phyloP scores from a whole-genome alignment of 768 basidiomycete species.

The Tylopilus sp. region DNA sequence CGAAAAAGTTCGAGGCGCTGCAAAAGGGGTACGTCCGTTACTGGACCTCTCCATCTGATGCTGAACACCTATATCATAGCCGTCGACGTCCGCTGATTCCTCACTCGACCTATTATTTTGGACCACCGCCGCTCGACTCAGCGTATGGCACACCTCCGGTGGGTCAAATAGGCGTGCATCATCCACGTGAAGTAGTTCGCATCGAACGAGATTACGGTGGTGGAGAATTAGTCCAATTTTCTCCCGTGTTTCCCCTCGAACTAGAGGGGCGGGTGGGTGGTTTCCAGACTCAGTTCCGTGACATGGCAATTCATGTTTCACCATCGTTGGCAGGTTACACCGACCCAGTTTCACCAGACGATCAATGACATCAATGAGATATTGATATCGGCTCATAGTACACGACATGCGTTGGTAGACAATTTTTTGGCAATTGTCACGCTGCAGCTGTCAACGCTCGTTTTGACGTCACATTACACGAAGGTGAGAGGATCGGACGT shows the following conservation, averaged over 20 bases:
- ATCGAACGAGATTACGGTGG: slow-evolving; percentile 90
- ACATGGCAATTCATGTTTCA: neutral
- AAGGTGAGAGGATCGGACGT: slow-evolving; percentile 46
- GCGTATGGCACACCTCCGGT: slow-evolving; percentile 79
- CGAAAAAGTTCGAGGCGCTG: slow-evolving; percentile 42
- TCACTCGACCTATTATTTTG: slow-evolving; percentile 81
- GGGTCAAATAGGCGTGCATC: slow-evolving; percentile 84
- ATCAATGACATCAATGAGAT: slow-evolving; percentile 89
- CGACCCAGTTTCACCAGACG: slow-evolving; percentile 85
- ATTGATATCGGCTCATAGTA: slow-evolving; percentile 82
- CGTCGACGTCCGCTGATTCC: slow-evolving; percentile 54
- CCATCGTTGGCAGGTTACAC: slow-evolving; percentile 62
- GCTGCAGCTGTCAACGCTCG: slow-evolving; percentile 72
- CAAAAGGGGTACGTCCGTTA: slow-evolving; percentile 40
- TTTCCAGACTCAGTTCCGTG: neutral
- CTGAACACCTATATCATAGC: slow-evolving; percentile 20
- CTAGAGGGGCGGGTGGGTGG: slow-evolving; percentile 83
- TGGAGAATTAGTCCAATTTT: slow-evolving; percentile 89
- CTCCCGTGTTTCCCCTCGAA: slow-evolving; percentile 85
- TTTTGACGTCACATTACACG: slow-evolving; percentile 75
- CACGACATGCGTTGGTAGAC: slow-evolving; percentile 67
- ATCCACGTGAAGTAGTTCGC: slow-evolving; percentile 88
- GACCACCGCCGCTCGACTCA: slow-evolving; percentile 70
- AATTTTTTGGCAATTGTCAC: slow-evolving; percentile 77
- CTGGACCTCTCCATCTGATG: neutral